phyloP scores from a whole-genome alignment of 176 grass and related monocot species.

The Saccharum officinarum region DNA sequence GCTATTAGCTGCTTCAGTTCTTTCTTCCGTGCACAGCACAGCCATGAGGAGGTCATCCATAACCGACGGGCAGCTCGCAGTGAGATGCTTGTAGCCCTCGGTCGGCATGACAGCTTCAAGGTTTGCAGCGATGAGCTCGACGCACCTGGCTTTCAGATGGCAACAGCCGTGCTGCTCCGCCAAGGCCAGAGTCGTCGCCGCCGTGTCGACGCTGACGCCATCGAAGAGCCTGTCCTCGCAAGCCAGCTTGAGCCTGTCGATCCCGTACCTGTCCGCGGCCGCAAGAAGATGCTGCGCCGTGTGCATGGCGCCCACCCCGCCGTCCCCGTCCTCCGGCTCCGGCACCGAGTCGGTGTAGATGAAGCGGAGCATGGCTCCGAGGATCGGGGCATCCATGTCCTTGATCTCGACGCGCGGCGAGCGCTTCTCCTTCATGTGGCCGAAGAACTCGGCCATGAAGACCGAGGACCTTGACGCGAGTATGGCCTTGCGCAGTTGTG shows the following conservation, averaged over 20 bases:
- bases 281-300: constrained; percentile 45
- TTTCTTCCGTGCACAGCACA: not conserved
- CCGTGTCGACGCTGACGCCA: constrained; percentile 26
- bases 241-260: constrained; percentile 47
- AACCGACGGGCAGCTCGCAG: not conserved
- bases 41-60: not conserved
- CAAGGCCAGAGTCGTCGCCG: constrained; percentile 39
- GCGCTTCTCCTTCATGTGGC: constrained; percentile 30
- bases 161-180: constrained; percentile 48
- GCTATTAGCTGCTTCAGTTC: not conserved
- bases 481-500: constrained; percentile 35
- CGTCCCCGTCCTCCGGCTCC: not conserved
- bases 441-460: constrained; percentile 44
- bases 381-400: constrained; percentile 23
- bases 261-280: constrained; percentile 44
- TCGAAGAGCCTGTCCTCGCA: constrained; percentile 32
- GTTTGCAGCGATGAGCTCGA: constrained; percentile 42
- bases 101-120: constrained; percentile 12
- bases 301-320: not conserved
- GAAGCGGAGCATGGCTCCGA: constrained; percentile 51
- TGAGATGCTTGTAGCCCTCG: constrained; percentile 10
- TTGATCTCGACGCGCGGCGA: not conserved
- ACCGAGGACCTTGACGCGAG: constrained; percentile 25
- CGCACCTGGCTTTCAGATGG: constrained; percentile 44
- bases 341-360: constrained; percentile 51